Evolutionary conservation across 768 basidiomycete species (phyloP).

Genomic region (Tulasnella sp.): DNA sequence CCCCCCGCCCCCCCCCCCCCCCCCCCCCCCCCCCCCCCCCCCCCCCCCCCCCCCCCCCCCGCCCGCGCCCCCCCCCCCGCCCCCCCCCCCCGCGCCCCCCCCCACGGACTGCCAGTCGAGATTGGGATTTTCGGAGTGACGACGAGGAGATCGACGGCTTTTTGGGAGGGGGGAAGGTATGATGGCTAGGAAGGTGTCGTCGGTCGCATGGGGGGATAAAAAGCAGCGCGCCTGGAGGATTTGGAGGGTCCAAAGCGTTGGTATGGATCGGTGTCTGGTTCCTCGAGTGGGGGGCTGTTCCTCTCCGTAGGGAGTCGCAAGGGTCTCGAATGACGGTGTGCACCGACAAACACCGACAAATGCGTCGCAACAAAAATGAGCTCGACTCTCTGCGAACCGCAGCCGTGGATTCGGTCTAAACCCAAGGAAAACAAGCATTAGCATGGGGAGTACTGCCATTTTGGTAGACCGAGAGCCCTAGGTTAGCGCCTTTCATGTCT

Average conservation of each 20-base stretch:
- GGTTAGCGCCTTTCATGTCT: conserved; percentile 10
- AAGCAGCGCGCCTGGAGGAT: background rate
- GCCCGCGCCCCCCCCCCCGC: no score
- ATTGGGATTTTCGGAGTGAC: background rate
- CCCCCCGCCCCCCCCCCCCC: no score
- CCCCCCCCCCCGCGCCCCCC: no score
- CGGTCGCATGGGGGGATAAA: background rate
- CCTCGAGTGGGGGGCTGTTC: background rate
- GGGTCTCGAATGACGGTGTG: background rate
- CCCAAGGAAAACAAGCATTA: conserved; percentile 1
- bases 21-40: no score
- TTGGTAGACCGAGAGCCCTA: background rate
- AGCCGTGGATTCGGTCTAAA: conserved; percentile 1
- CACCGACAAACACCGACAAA: background rate
- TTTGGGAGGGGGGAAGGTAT: background rate
- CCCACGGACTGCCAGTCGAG: conserved; percentile 5
- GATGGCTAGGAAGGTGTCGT: background rate
- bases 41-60: no score
- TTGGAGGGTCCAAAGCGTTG: background rate
- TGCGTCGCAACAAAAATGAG: background rate
- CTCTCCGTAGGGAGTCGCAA: background rate
- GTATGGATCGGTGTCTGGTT: conserved; percentile 3
- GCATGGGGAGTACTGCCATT: background rate
- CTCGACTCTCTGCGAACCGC: conserved; percentile 1
- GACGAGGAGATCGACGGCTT: background rate